These are phyloP conservation scores for Aspergillus tanneri DNA, from an alignment of 2,329 filamentous ascomycete species.

Conservation along the genomic window DNA sequence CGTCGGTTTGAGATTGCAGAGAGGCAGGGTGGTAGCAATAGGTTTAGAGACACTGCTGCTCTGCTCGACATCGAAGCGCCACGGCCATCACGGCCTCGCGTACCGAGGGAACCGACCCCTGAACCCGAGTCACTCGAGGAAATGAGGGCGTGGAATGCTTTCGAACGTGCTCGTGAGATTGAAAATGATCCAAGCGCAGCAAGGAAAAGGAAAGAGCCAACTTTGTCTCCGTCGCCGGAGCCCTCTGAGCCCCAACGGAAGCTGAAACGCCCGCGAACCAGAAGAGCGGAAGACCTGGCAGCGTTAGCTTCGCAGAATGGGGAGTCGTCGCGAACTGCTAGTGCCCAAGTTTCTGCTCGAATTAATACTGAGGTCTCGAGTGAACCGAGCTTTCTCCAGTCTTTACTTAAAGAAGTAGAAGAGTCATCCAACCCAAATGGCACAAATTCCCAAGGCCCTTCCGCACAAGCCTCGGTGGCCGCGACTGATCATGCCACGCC, in stretches of 20 bases:
- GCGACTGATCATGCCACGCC: constrained; percentile 38
- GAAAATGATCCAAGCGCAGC: constrained; percentile 52
- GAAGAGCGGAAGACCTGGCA: constrained; percentile 59
- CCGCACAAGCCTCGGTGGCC: constrained; percentile 38
- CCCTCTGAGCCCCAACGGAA: constrained; percentile 73
- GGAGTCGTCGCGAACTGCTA: constrained; percentile 39
- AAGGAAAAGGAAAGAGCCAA: constrained; percentile 53
- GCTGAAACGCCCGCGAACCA: constrained; percentile 81
- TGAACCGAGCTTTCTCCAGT: constrained; percentile 78
- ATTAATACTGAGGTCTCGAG: constrained; percentile 42
- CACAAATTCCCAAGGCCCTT: constrained; percentile 31
- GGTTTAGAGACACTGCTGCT: constrained; percentile 68
- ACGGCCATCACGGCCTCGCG: constrained; percentile 43
- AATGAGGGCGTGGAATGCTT: constrained; percentile 80
- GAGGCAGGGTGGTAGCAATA: constrained; percentile 70
- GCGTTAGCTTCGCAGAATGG: constrained; percentile 46
- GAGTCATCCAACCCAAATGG: constrained; percentile 41
- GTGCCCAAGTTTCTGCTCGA: constrained; percentile 33
- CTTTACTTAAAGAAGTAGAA: constrained; percentile 84
- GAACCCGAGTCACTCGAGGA: constrained; percentile 76
- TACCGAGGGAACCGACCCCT: constrained; percentile 44
- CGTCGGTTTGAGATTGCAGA: constrained; percentile 78
- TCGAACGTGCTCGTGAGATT: constrained; percentile 77
- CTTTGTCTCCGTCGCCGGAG: constrained; percentile 74
- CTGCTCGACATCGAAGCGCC: constrained; percentile 53